Evolutionary conservation across 345 rosid species (phyloP).

Genomic region (Hibiscus mutabilis): DNA sequence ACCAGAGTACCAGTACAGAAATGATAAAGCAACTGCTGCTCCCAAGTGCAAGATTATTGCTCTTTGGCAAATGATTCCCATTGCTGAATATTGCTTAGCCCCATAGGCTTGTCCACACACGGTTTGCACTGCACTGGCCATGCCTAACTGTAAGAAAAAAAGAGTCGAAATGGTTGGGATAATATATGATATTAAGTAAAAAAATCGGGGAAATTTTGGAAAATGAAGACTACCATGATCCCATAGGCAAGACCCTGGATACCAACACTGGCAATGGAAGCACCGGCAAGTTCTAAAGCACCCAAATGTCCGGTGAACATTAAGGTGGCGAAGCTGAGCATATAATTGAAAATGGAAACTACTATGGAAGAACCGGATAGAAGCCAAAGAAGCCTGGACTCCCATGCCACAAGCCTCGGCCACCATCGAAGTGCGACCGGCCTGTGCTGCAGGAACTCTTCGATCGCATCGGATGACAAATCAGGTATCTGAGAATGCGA

Average conservation of each 20-base stretch:
- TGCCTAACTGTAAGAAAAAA: not conserved
- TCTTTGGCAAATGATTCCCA: not conserved
- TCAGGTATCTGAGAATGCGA: conserved; percentile 47
- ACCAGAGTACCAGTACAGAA: not conserved
- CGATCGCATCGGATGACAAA: conserved; percentile 49
- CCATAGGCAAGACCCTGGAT: conserved; percentile 96
- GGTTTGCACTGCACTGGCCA: not conserved
- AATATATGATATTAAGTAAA: not conserved
- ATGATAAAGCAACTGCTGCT: not conserved
- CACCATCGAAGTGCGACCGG: conserved; percentile 57
- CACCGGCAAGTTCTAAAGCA: conserved; percentile 73
- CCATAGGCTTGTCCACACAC: not conserved
- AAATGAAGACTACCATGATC: conserved; percentile 49
- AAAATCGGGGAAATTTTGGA: not conserved
- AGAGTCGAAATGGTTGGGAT: not conserved
- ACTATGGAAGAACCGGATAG: conserved; percentile 69
- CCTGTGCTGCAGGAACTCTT: conserved; percentile 47
- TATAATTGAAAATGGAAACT: conserved; percentile 62
- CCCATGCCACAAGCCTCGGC: conserved; percentile 64
- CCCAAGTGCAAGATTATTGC: not conserved
- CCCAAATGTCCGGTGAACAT: conserved; percentile 81
- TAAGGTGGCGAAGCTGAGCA: conserved; percentile 76
- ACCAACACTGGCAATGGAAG: conserved; percentile 81
- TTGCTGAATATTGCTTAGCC: not conserved
- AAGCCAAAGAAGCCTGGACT: conserved; percentile 75